Evolutionary conservation across 1,284 basidiomycete genomes (phyloP).

Genomic region (Ganoderma resinaceum): DNA sequence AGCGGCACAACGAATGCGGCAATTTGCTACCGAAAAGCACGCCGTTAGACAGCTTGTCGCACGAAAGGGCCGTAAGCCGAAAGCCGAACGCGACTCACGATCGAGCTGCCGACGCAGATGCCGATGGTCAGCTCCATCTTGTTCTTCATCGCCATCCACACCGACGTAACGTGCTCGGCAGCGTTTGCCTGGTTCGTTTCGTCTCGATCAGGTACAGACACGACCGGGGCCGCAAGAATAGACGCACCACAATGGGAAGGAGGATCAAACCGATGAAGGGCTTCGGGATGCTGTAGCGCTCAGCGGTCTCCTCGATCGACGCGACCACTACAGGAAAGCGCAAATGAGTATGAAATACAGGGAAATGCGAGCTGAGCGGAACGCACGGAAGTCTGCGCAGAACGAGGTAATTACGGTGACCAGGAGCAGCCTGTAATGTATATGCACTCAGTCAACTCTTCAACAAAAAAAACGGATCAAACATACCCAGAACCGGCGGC

Average conservation of each 20-base stretch:
- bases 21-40: constrained; percentile 68
- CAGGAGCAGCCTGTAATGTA: constrained; percentile 53
- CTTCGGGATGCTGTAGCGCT: constrained; percentile 83
- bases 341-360: not conserved
- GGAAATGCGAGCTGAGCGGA: not conserved
- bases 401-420: constrained; percentile 87
- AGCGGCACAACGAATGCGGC: constrained; percentile 88
- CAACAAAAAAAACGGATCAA: not conserved
- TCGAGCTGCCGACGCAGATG: constrained; percentile 90
- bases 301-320: constrained; percentile 90
- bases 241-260: constrained; percentile 72
- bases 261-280: constrained; percentile 81
- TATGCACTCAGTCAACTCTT: not conserved
- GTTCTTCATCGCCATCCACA: constrained; percentile 92
- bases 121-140: constrained; percentile 90
- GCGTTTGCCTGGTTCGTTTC: constrained; percentile 65
- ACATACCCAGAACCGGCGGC: constrained; percentile 67
- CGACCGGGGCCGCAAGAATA: not conserved
- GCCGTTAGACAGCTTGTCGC: not conserved
- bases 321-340: constrained; percentile 68
- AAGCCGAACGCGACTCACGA: constrained; percentile 56
- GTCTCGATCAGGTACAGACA: not conserved
- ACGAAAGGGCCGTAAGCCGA: not conserved
- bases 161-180: constrained; percentile 82
- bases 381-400: constrained; percentile 81